Evolutionary conservation across 169 alveolate species (phyloP).

Genomic region (Fabrea salina): DNA sequence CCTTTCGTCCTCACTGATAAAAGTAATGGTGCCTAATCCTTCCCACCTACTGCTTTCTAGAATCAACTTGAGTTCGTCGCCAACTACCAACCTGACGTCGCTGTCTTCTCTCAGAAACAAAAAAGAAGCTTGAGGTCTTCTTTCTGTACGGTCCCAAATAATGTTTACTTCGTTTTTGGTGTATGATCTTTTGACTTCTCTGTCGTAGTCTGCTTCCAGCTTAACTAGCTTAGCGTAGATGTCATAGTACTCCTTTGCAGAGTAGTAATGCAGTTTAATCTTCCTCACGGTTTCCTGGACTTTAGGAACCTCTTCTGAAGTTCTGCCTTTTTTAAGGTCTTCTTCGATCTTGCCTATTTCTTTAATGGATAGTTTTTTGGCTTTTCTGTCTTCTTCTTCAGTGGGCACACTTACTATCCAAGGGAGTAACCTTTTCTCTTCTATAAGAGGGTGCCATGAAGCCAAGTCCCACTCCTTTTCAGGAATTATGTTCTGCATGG

Average conservation of each 20-base stretch:
- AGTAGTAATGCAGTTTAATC: conserved; percentile 45
- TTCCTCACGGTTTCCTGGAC: not conserved
- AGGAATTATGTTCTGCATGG: conserved; percentile 18
- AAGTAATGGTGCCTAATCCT: conserved; percentile 76
- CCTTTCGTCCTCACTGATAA: conserved; percentile 74
- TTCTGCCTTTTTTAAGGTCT: not conserved
- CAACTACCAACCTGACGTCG: conserved; percentile 83
- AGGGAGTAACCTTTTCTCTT: conserved; percentile 59
- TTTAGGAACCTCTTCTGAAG: not conserved
- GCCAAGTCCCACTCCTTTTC: conserved; percentile 66
- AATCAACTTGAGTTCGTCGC: conserved; percentile 85
- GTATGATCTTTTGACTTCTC: conserved; percentile 87
- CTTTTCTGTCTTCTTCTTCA: conserved; percentile 56
- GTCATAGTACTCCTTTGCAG: conserved; percentile 66
- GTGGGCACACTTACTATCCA: conserved; percentile 81
- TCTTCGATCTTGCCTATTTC: conserved; percentile 62
- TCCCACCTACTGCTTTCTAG: conserved; percentile 51
- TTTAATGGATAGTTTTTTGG: conserved; percentile 48
- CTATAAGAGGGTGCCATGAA: conserved; percentile 80
- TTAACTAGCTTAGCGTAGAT: conserved; percentile 84
- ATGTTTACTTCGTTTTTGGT: conserved; percentile 77
- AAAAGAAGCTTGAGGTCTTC: conserved; percentile 85
- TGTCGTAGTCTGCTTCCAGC: conserved; percentile 93
- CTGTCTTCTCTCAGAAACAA: conserved; percentile 87
- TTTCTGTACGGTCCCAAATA: conserved; percentile 75